phyloP scores from a whole-genome alignment of 2,329 filamentous ascomycete genomes.

The Aureobasidium pullulans region DNA sequence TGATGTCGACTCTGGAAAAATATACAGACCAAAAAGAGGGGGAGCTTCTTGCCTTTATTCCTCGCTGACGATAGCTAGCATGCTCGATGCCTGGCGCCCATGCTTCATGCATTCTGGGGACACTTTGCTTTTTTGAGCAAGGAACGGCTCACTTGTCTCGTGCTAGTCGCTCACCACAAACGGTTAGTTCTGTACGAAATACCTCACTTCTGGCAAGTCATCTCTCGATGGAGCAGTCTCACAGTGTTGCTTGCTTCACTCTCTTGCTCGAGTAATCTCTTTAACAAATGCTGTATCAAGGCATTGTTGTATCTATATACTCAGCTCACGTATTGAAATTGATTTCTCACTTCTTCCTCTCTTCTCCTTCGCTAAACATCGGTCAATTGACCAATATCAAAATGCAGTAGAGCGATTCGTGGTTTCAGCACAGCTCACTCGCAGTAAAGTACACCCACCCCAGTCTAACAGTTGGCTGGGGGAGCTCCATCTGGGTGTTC shows the following conservation, averaged over 20 bases:
- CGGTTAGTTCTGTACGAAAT: background rate
- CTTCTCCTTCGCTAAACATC: background rate
- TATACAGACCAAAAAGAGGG: background rate
- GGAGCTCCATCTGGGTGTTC: conserved; percentile 3
- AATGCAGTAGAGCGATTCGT: background rate
- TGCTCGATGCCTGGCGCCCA: conserved; percentile 6
- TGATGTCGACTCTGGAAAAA: background rate
- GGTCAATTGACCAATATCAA: background rate
- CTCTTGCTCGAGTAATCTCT: no score
- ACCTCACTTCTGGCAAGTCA: background rate
- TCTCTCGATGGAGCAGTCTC: background rate
- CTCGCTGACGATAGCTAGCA: background rate
- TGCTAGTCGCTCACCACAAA: background rate
- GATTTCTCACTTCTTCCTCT: background rate
- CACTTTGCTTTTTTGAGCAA: conserved; percentile 7
- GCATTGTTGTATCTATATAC: no score
- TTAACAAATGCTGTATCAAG: no score
- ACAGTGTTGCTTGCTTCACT: background rate
- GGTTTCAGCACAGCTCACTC: background rate
- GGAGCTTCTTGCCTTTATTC: background rate
- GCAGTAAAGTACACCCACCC: background rate
- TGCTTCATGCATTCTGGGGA: conserved; percentile 6
- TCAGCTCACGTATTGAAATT: no score
- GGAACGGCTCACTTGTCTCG: background rate
- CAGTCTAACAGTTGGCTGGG: conserved; percentile 11